Conservation (phyloP, 176 grass and related monocot species). For the Thinopyrum elongatum region DNA sequence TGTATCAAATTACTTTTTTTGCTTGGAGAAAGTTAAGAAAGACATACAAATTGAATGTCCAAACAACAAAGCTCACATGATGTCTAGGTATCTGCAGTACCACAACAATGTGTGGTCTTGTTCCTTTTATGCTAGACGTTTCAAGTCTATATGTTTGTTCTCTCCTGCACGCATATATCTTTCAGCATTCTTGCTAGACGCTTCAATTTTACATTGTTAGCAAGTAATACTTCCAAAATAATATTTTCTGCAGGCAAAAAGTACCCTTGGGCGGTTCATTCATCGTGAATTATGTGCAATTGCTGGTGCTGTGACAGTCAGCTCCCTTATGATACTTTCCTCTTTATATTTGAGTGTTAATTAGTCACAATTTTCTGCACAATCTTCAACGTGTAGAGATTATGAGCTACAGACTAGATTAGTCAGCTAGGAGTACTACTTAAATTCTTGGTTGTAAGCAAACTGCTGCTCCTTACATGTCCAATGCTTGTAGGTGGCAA, state of each 20-base stretch:
- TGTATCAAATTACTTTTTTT: not conserved
- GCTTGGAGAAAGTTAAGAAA: conserved; percentile 3
- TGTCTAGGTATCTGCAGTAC: not conserved
- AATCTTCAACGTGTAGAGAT: not conserved
- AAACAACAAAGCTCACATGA: not conserved
- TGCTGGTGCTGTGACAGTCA: conserved; percentile 82
- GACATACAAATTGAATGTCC: not conserved
- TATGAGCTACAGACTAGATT: not conserved
- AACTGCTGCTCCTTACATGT: not conserved
- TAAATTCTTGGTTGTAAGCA: not conserved
- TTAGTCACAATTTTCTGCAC: not conserved
- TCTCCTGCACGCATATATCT: not conserved
- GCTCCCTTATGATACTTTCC: conserved; percentile 71
- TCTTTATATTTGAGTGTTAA: not conserved
- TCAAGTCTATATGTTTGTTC: not conserved
- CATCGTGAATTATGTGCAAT: conserved; percentile 65
- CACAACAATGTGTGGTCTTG: not conserved
- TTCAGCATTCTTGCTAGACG: not conserved
- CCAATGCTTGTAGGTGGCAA: conserved; percentile 60
- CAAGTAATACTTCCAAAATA: not conserved
- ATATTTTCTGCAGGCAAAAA: conserved; percentile 55
- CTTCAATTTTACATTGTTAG: not conserved
- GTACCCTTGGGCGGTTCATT: conserved; percentile 52
- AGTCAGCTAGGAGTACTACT: not conserved
- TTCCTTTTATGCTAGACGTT: conserved; percentile 8